phyloP scores from a whole-genome alignment of 1,139 yeast genomes.

The Saccharomyces hybrid region DNA sequence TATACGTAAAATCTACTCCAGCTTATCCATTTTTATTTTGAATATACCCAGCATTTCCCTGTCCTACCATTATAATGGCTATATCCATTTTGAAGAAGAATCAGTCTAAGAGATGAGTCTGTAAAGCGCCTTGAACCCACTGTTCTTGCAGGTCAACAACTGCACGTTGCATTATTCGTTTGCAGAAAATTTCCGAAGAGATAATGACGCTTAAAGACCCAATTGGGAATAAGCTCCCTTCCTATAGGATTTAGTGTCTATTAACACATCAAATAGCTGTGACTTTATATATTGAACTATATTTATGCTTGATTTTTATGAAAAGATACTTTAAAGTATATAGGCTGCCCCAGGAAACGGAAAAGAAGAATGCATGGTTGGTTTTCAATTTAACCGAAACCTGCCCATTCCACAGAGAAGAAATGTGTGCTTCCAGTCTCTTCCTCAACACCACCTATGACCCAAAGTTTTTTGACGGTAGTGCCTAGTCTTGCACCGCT shows the following conservation, averaged over 20 bases:
- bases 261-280: not conserved
- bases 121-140: no score
- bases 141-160: no score
- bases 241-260: not conserved
- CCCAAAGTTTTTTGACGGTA: slow-evolving; percentile 82
- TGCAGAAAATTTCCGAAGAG: not conserved
- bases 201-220: no score
- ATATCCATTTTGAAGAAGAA: no score
- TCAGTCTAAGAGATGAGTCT: no score
- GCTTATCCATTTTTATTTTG: no score
- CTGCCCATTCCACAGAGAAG: slow-evolving; percentile 76
- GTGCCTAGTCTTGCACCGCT: slow-evolving; percentile 89
- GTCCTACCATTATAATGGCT: no score
- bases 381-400: slow-evolving; percentile 45
- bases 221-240: not conserved
- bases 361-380: not conserved
- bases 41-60: no score
- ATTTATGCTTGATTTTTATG: not conserved
- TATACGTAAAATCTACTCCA: no score
- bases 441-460: slow-evolving; percentile 43
- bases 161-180: no score
- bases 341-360: not conserved
- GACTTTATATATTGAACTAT: not conserved
- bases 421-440: slow-evolving; percentile 25
- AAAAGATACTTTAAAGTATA: not conserved